Evolutionary conservation across 2,329 filamentous ascomycete species (phyloP).

Genomic region (Xylariaceae sp.): DNA sequence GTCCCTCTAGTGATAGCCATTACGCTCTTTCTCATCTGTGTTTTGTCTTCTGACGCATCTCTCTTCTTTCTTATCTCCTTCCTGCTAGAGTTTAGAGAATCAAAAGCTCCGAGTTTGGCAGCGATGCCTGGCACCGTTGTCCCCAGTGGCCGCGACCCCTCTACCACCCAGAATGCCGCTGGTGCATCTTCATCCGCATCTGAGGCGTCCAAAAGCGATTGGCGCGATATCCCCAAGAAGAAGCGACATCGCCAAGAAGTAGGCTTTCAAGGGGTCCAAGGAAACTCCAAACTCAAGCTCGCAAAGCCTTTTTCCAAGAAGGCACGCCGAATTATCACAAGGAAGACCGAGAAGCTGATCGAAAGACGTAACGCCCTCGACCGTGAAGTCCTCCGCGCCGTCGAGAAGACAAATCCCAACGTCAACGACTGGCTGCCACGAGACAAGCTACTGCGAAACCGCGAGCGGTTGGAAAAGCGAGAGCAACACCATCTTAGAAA

Average conservation of each 20-base stretch:
- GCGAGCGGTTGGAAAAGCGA: slow-evolving; percentile 19
- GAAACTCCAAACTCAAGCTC: slow-evolving; percentile 13
- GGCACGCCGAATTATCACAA: slow-evolving; percentile 18
- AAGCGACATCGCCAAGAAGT: not conserved
- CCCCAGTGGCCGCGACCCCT: not conserved
- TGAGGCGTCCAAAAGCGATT: not conserved
- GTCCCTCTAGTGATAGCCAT: not conserved
- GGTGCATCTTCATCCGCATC: not conserved
- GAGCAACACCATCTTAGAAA: slow-evolving; percentile 28
- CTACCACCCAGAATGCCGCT: not conserved
- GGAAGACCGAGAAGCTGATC: slow-evolving; percentile 30
- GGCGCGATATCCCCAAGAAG: slow-evolving; percentile 1
- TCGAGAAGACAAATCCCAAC: slow-evolving; percentile 9
- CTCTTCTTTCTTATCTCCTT: not conserved
- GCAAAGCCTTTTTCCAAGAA: slow-evolving; percentile 26
- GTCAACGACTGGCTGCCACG: slow-evolving; percentile 23
- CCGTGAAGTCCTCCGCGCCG: slow-evolving; percentile 23
- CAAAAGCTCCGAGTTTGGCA: not conserved
- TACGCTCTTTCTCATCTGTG: not conserved
- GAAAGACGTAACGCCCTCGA: slow-evolving; percentile 31
- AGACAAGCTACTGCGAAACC: slow-evolving; percentile 25
- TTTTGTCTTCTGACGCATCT: too few relatives aligned
- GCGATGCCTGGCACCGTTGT: not conserved
- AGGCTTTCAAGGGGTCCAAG: not conserved
- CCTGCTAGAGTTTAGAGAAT: not conserved